Evolutionary conservation across 139 green algal species (phyloP).

Genomic region (Picochlorum sp.): DNA sequence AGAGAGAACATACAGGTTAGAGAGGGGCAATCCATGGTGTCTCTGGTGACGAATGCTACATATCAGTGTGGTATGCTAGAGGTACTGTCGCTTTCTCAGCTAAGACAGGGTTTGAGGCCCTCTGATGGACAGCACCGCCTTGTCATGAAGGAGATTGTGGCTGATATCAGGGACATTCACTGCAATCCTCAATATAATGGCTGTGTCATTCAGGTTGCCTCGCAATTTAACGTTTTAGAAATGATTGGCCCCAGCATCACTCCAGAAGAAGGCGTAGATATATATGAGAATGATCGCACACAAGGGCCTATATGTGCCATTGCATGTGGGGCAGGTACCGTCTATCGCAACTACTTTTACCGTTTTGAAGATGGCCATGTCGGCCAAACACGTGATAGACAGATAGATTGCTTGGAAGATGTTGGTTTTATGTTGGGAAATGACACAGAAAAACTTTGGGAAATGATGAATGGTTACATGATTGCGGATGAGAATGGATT

Average conservation of each 20-base stretch:
- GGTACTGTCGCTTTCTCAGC: background rate
- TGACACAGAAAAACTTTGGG: constrained; percentile 1
- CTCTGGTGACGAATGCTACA: background rate
- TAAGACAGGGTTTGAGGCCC: background rate
- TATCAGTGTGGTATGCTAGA: background rate
- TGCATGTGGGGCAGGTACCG: background rate
- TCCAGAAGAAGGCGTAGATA: constrained; percentile 1
- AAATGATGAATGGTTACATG: background rate
- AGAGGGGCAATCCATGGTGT: background rate
- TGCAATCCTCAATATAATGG: constrained; percentile 1
- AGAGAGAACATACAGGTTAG: background rate
- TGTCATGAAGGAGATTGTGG: constrained; percentile 1
- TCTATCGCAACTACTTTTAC: constrained; percentile 1
- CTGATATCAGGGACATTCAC: background rate
- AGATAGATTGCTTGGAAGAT: constrained; percentile 7
- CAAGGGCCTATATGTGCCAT: constrained; percentile 1
- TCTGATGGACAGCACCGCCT: background rate
- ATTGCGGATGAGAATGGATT: background rate
- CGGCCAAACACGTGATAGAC: constrained; percentile 2
- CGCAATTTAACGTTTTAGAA: constrained; percentile 1
- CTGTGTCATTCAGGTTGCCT: constrained; percentile 3
- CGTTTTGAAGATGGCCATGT: background rate
- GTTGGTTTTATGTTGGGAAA: background rate
- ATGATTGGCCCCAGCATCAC: background rate
- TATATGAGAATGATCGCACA: constrained; percentile 2